Evolutionary conservation across 805 yeast genomes (phyloP).

Genomic region (Pichia rugopelliculosa): DNA sequence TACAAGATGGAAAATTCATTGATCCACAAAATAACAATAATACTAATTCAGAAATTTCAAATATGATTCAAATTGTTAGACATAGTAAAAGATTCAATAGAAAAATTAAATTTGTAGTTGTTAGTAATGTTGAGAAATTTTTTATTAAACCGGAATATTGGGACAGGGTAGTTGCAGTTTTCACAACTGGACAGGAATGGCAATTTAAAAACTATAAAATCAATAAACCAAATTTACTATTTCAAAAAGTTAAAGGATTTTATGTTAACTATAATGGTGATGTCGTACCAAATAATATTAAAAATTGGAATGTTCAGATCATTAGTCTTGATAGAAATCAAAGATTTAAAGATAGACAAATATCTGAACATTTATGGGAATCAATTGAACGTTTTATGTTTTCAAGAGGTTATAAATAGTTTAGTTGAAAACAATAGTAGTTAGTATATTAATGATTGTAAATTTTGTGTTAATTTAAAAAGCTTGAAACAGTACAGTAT

Average conservation of each 20-base stretch:
- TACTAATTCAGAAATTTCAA: conserved; percentile 9
- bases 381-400: conserved; percentile 67
- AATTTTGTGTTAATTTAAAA: too few species aligned
- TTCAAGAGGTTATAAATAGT: conserved; percentile 51
- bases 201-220: conserved; percentile 86
- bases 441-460: too few species aligned
- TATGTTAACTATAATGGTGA: conserved; percentile 74
- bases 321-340: conserved; percentile 72
- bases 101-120: conserved; percentile 64
- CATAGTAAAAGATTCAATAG: conserved; percentile 47
- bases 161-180: conserved; percentile 93
- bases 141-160: conserved; percentile 93
- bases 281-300: conserved; percentile 62
- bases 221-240: conserved; percentile 70
- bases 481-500: too few species aligned
- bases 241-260: conserved; percentile 79
- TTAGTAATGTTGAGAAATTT: conserved; percentile 79
- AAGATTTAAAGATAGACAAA: conserved; percentile 84
- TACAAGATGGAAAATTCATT: conserved; percentile 64
- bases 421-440: too few species aligned
- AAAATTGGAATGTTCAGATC: conserved; percentile 83
- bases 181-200: conserved; percentile 97
- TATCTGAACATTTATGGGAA: conserved; percentile 80
- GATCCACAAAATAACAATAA: conserved; percentile 37
- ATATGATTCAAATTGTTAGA: conserved; percentile 47